Percentiles rank a stretch among this genome's conserved stretches.
Conservation (phyloP, 2,329 filamentous ascomycete species). For the Verticillium alfalfae region DNA sequence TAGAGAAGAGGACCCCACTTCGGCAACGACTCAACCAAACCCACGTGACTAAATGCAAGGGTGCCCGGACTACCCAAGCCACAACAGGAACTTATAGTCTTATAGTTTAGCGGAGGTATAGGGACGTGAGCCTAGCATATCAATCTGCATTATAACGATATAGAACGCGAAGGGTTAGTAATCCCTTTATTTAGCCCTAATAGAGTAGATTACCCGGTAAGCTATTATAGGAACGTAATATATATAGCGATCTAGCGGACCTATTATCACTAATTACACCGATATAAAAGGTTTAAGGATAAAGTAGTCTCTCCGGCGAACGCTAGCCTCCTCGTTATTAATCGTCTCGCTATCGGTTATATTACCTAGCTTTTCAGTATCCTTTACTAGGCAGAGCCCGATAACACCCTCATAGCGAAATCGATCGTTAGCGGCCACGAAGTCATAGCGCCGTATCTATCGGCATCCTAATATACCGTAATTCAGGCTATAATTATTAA, state of each 20-base stretch:
- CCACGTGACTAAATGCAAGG: neutral
- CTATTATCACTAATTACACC: neutral
- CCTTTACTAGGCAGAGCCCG: neutral
- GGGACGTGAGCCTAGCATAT: neutral
- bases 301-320: neutral
- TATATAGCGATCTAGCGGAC: no score
- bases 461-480: neutral
- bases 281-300: neutral
- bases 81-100: neutral
- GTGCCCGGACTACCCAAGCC: neutral
- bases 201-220: no score
- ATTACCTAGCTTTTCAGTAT: neutral
- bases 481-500: neutral
- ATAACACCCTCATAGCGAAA: neutral
- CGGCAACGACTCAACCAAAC: neutral
- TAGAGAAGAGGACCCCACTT: neutral
- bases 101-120: neutral
- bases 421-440: neutral
- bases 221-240: no score
- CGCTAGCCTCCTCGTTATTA: neutral
- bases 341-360: neutral
- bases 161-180: neutral
- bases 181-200: neutral
- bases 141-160: neutral
- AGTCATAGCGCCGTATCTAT: neutral